Base-by-base conservation (phyloP, 768 basidiomycete species). In the Hebeloma cylindrosporum region DNA sequence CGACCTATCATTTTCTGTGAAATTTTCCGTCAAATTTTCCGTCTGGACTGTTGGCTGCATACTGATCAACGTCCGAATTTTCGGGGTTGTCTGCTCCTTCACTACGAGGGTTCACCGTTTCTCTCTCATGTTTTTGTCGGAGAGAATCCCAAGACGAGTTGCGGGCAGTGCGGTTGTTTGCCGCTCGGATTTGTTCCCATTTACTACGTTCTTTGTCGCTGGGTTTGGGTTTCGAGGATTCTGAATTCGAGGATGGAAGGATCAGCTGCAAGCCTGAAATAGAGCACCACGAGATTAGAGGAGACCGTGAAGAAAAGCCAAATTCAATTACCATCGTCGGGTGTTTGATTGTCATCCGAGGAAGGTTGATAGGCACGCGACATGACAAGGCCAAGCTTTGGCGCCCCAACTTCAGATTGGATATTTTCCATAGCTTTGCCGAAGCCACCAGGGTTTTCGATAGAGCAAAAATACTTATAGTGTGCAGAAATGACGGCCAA, bases 131-230 rank as follows among this genome's bases (percentile, higher is more conserved):
- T 35, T 68, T 70, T 58, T 85, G 81, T 23, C 86, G 79, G 16
- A 88, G 68, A 18, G 65, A 60, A 53, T 88, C 86, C 86, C 86
- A 88, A 3, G 82, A 70, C 14, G 86, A 86, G 27, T 61, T 70
- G 11, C 63, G 46, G 22, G 62, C 66, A 14, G 67, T 62, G 11
- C 65, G 67, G 35, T 59, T 51, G 47, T 83, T 83, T 23, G 67
- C 75, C 32, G 69, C 66, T 42, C 85, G 79, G 35, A 88, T 81
- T 49, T 82, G 74, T 25, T 85, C 82, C 86, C 86, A 88, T 48
- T 69, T 77, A 40, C 64, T 76, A 27, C 38, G 54, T 48, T 28
- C 58, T 26, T n/a, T 57, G 39, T 37, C 39, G 25, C 29, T 44
- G 25, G 28, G 56, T 14, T 17, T 48, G 42, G 16, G 13, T 40